These are phyloP conservation scores for Tetrapisispora taiwanensis DNA, from an alignment of 805 yeast genomes.

Conservation along the genomic window DNA sequence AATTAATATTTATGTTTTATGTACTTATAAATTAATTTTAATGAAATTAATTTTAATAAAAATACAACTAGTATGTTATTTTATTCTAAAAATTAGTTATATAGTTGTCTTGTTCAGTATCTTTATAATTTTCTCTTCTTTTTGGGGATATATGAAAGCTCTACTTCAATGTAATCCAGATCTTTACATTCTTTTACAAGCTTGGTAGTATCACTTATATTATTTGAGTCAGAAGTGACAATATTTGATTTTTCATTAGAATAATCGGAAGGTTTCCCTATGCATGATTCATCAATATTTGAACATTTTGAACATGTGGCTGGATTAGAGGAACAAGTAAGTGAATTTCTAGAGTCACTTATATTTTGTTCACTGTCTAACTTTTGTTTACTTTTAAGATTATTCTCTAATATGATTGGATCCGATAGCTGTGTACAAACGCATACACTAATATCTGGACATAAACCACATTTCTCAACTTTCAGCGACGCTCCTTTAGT, in stretches of 20 bases:
- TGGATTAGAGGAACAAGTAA: constrained; percentile 36
- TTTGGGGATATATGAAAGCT: background rate
- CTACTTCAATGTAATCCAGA: background rate
- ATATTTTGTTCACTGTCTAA: too few species aligned
- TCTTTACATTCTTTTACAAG: background rate
- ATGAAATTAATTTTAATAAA: too few species aligned
- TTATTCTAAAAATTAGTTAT: too few species aligned
- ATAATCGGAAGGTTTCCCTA: constrained; percentile 4
- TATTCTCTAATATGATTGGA: background rate
- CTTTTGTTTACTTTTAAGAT: background rate
- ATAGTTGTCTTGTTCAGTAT: too few species aligned
- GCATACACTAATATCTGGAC: constrained; percentile 86
- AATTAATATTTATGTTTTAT: too few species aligned
- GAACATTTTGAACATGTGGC: constrained; percentile 45
- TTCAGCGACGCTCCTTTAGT: background rate
- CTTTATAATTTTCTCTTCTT: background rate
- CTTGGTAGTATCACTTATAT: background rate
- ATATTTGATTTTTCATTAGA: background rate
- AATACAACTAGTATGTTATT: too few species aligned
- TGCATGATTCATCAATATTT: constrained; percentile 25
- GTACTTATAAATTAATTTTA: too few species aligned
- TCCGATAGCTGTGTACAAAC: constrained; percentile 71
- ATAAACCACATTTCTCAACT: constrained; percentile 63
- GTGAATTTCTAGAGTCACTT: constrained; percentile 2
- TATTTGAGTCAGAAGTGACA: background rate